Evolutionary conservation across 352 stramenopile genomes (phyloP).

Genomic region (Phytophthora capsici): DNA sequence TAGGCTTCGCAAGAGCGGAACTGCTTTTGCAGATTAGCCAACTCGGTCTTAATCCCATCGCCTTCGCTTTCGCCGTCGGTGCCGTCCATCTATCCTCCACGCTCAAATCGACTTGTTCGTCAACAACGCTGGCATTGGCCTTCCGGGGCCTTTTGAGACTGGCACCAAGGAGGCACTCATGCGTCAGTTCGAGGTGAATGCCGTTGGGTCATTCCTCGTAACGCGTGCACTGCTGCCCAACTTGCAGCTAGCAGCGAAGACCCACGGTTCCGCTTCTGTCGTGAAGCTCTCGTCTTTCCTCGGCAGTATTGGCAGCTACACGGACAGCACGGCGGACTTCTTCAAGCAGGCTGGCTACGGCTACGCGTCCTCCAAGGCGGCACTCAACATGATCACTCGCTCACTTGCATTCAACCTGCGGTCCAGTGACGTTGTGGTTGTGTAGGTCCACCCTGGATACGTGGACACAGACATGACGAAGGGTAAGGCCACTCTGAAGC

Average conservation of each 20-base stretch:
- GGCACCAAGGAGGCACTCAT: slow-evolving; percentile 46
- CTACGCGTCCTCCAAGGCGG: slow-evolving; percentile 66
- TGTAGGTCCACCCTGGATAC: slow-evolving; percentile 54
- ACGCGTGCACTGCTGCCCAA: slow-evolving; percentile 49
- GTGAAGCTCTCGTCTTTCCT: slow-evolving; percentile 50
- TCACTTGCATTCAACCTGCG: slow-evolving; percentile 39
- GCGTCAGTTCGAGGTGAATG: slow-evolving; percentile 27
- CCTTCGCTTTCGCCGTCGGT: too few species aligned
- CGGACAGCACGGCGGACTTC: too few species aligned
- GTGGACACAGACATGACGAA: slow-evolving; percentile 49
- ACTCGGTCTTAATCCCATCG: too few species aligned
- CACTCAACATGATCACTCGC: slow-evolving; percentile 16
- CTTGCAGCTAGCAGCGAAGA: slow-evolving; percentile 36
- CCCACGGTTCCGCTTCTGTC: slow-evolving; percentile 43
- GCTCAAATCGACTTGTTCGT: slow-evolving; percentile 66
- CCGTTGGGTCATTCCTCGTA: slow-evolving; percentile 44
- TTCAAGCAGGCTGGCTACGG: slow-evolving; percentile 47
- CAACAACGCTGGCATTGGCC: slow-evolving; percentile 64
- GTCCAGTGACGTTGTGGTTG: slow-evolving; percentile 44
- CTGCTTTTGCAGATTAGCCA: too few species aligned
- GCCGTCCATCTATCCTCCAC: too few species aligned
- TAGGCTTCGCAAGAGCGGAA: too few species aligned
- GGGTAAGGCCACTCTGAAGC: slow-evolving; percentile 25
- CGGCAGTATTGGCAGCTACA: slow-evolving; percentile 54
- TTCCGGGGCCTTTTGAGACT: too few species aligned